Evolutionary conservation across 768 basidiomycete species (phyloP), one percentile per base, ranked within the genome.

Genomic region (Kwoniella sp.): DNA sequence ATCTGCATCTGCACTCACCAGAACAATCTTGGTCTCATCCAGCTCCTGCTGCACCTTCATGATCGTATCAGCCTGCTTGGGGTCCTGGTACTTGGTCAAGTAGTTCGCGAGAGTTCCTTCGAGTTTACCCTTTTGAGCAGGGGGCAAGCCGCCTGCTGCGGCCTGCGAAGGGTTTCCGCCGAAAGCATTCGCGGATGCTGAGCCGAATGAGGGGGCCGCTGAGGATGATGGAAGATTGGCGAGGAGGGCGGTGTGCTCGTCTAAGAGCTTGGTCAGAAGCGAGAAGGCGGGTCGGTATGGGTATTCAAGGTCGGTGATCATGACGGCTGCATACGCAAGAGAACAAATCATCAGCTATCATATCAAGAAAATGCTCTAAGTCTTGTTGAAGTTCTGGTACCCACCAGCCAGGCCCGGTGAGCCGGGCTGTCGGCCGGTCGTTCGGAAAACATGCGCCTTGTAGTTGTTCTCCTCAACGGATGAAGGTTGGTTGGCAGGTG

Each of bases 1-100:
- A 9, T 20, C 38, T 20, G 22, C 11, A 37, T 11, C 7, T 22
- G 23, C 20, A 84, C 90, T 65, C 73, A 95, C 94, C 81, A 99
- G 83, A 52, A 98, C 87, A 71, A 99, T 95, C 89, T 99, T 99
- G 2, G 96, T 98, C 84, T 99, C 96, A 79, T 99, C 96, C 58
- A 99, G 82, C 79, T 99, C 96, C 77, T 93, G 90, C 81, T 99
- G 96, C 13, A 99, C 96, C 70, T 89, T 87, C 94, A 98, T 95
- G 77, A 99, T 97, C 22, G 91, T 89, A 83, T 99, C 95, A 5
- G 95, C 95, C 82, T 97, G 93, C 70, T 88, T 86, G 11, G 95
- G 95, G 82, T 99, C 95, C 82, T 99, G 95, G 79, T 96, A 98
- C 82, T 93, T 95, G 79, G 87, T 84, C 48, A 97, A 82, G 79